A percentile compares a stretch with the other conserved stretches of the same genome.
Evolutionary conservation across 192 early-diverging fungal genomes (phyloP).

Genomic region (Backusella tuberculispora): DNA sequence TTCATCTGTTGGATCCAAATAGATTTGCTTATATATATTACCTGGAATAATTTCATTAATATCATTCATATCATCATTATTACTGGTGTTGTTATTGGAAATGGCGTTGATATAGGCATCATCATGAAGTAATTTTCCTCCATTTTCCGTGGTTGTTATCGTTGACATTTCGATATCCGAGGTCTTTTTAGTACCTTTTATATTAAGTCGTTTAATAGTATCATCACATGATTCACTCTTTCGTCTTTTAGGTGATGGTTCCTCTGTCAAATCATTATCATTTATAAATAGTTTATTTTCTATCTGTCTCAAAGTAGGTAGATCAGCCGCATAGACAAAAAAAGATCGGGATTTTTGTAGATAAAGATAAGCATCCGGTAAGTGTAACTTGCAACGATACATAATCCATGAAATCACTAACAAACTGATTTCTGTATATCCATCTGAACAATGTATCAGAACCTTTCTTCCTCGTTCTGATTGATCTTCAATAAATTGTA

Average conservation of each 20-base stretch:
- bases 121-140: not conserved
- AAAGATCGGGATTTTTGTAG: slow-evolving; percentile 59
- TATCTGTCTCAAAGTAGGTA: slow-evolving; percentile 47
- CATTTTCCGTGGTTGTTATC: too few relatives aligned
- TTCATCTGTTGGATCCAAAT: not conserved
- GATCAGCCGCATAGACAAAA: slow-evolving; percentile 59
- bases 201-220: not conserved
- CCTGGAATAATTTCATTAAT: not conserved
- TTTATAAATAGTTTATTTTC: slow-evolving; percentile 41
- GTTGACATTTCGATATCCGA: not conserved
- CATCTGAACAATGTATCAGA: slow-evolving; percentile 61
- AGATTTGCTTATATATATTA: not conserved
- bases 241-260: slow-evolving; percentile 16
- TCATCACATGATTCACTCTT: not conserved
- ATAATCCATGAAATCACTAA: slow-evolving; percentile 53
- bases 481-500: slow-evolving; percentile 44
- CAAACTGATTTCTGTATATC: slow-evolving; percentile 59
- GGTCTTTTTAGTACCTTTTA: not conserved
- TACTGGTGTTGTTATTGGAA: not conserved
- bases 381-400: slow-evolving; percentile 46
- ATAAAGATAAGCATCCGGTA: slow-evolving; percentile 57
- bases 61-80: not conserved
- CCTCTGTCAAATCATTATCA: slow-evolving; percentile 31
- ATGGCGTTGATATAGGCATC: not conserved
- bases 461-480: slow-evolving; percentile 33